These are phyloP conservation scores for Senna tora DNA, from an alignment of 306 rosid genomes.

Conservation along the genomic window DNA sequence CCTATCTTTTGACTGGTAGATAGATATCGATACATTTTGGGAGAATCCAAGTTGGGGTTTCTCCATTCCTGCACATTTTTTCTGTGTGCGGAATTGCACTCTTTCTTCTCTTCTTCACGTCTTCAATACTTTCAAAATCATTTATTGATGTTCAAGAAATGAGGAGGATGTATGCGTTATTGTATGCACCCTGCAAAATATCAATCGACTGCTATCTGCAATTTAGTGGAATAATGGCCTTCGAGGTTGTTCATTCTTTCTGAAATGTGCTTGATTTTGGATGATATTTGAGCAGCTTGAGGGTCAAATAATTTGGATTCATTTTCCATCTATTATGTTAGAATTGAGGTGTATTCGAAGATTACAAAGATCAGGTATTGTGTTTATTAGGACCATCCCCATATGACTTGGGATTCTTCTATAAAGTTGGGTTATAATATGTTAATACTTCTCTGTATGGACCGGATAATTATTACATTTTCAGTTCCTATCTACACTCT, in stretches of 20 bases:
- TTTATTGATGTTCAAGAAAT: slow-evolving; percentile 29
- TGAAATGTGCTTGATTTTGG: slow-evolving; percentile 40
- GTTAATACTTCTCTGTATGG: slow-evolving; percentile 9
- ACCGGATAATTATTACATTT: neutral
- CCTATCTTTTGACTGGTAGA: slow-evolving; percentile 48
- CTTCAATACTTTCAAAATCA: slow-evolving; percentile 31
- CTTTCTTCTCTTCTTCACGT: slow-evolving; percentile 28
- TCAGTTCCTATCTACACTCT: neutral
- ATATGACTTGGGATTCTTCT: slow-evolving; percentile 9
- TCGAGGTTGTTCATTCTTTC: slow-evolving; percentile 20
- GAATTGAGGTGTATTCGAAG: slow-evolving; percentile 35
- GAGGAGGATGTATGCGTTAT: slow-evolving; percentile 13
- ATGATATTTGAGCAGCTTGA: slow-evolving; percentile 32
- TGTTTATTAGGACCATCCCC: slow-evolving; percentile 1
- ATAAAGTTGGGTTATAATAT: slow-evolving; percentile 22
- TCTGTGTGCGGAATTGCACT: slow-evolving; percentile 40
- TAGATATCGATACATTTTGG: slow-evolving; percentile 41
- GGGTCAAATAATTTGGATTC: slow-evolving; percentile 34
- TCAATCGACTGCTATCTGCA: slow-evolving; percentile 26
- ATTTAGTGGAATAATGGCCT: slow-evolving; percentile 32
- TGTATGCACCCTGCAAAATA: slow-evolving; percentile 24
- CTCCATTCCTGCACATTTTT: slow-evolving; percentile 49
- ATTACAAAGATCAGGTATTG: slow-evolving; percentile 37
- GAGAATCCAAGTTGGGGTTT: slow-evolving; percentile 54
- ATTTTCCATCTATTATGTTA: slow-evolving; percentile 39